Base-by-base conservation (phyloP, 2,329 filamentous ascomycete genomes). In the Dothideomycetes sp. region DNA sequence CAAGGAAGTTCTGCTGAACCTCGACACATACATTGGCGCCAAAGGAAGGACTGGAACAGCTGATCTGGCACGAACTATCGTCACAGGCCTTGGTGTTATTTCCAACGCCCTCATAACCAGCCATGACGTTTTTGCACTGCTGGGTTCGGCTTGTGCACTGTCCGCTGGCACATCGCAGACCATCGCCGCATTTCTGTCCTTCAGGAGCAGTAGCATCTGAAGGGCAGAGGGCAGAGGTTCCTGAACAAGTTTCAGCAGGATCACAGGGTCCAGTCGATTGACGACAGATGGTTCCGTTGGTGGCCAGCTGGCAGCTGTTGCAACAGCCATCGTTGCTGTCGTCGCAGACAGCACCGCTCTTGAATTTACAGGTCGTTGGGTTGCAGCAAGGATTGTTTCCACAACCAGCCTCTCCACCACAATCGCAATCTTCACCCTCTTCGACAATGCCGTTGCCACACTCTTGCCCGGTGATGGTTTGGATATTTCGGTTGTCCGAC, bases 381-480 rank as follows among this genome's bases (percentile, higher is more conserved):
- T 98, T 73, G 64, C 91, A 98, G 69, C 91, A 98, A 11, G 60
- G 56, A 63, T 96, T 91, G 53, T 70, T 63, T 17, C 69, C 76
- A 58, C 91, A 98, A 27, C 75, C 76, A 11, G 67, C 62, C 11
- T 69, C 65, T 41, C 89, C 89, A 47, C 91, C 91, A 55, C 91
- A 98, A 62, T 98, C 91, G 63, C 91, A 98, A 39, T 98, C 83
- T 63, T 98, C 91, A 48, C 86, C 91, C 13, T 74, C 69, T 64
- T 96, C 91, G 36, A 98, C 91, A 49, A 98, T 96, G 40, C 91
- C 91, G 62, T 98, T 98, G 44, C 91, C 91, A 62, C 91, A 98
- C 57, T 88, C 80, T 51, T 81, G 82, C 41, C 82, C 84, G 0
- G 79, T 82, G 51, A 94, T 84, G 19, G 83, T 91, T 22, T 76